A percentile compares a stretch with the other conserved stretches of the same genome.
These are phyloP conservation scores for Xylariomycetidae sp. DNA, from an alignment of 2,329 filamentous ascomycete species.

Conservation along the genomic window DNA sequence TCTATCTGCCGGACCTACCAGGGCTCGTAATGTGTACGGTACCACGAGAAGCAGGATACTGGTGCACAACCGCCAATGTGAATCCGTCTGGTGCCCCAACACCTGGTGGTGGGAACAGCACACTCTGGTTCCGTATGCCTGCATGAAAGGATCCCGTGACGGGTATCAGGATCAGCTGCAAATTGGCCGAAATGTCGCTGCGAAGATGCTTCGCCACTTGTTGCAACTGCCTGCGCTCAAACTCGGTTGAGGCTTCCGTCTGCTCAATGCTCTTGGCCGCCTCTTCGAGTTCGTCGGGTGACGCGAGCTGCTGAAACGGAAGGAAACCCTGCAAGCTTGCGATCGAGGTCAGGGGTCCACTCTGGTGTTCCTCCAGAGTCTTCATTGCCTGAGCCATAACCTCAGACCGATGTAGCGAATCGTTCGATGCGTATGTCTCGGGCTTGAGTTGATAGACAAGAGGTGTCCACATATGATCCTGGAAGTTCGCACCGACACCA, in stretches of 20 bases:
- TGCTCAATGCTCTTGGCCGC: neutral
- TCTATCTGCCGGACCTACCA: too few species aligned
- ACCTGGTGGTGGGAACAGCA: neutral
- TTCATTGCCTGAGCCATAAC: neutral
- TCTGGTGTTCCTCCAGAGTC: neutral
- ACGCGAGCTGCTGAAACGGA: conserved; percentile 2
- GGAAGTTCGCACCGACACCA: conserved; percentile 1
- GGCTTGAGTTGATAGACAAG: conserved; percentile 1
- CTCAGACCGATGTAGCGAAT: conserved; percentile 1
- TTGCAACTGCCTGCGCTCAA: conserved; percentile 2
- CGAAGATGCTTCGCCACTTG: conserved; percentile 1
- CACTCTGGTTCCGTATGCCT: conserved; percentile 1
- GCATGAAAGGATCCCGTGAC: neutral
- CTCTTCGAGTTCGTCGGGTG: conserved; percentile 1
- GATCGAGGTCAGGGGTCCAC: conserved; percentile 1
- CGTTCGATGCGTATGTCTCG: neutral
- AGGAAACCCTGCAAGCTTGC: conserved; percentile 2
- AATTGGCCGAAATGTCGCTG: conserved; percentile 2
- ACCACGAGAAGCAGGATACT: conserved; percentile 2
- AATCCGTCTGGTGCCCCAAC: neutral
- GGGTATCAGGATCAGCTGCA: conserved; percentile 1
- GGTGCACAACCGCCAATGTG: conserved; percentile 1
- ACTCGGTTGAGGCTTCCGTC: conserved; percentile 1
- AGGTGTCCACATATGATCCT: conserved; percentile 2
- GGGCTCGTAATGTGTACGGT: conserved; percentile 1